These are phyloP conservation scores for Aegilops sharonensis DNA, from an alignment of 176 grass and related monocot species.

Conservation along the genomic window DNA sequence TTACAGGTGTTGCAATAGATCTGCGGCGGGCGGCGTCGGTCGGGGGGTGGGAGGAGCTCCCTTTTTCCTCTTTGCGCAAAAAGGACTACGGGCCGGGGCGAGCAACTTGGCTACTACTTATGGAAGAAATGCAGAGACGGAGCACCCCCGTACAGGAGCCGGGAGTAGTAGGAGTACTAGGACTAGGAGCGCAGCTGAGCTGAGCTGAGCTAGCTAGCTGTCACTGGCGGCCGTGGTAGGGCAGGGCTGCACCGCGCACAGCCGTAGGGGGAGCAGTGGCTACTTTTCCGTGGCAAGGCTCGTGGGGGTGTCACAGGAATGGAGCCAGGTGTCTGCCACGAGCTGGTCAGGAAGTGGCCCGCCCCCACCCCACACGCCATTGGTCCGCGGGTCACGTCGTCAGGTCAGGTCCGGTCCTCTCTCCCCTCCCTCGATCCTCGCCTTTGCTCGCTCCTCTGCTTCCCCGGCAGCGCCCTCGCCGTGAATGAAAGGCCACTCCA, in stretches of 20 bases:
- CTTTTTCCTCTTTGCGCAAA: conserved; percentile 34
- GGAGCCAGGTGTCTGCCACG: conserved; percentile 17
- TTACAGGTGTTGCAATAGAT: conserved; percentile 47
- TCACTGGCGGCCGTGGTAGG: neutral
- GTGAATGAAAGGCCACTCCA: neutral
- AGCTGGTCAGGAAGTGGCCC: conserved; percentile 9
- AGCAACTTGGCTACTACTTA: conserved; percentile 36
- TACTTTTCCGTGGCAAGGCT: neutral
- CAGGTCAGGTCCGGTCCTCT: neutral
- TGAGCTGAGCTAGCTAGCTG: neutral
- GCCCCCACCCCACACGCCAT: neutral
- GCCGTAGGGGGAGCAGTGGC: neutral
- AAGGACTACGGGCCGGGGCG: conserved; percentile 6
- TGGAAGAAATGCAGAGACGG: conserved; percentile 17
- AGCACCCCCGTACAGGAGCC: neutral
- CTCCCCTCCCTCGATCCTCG: neutral
- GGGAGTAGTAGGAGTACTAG: neutral
- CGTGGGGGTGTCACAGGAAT: neutral
- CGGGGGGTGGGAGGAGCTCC: neutral
- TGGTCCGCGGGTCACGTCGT: neutral
- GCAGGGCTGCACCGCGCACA: no score
- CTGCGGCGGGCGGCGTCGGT: conserved; percentile 7
- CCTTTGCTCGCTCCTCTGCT: neutral
- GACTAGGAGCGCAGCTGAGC: neutral
- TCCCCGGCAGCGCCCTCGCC: neutral